These are phyloP conservation scores for Lumnitzera racemosa DNA, from an alignment of 345 rosid species.

Conservation along the genomic window DNA sequence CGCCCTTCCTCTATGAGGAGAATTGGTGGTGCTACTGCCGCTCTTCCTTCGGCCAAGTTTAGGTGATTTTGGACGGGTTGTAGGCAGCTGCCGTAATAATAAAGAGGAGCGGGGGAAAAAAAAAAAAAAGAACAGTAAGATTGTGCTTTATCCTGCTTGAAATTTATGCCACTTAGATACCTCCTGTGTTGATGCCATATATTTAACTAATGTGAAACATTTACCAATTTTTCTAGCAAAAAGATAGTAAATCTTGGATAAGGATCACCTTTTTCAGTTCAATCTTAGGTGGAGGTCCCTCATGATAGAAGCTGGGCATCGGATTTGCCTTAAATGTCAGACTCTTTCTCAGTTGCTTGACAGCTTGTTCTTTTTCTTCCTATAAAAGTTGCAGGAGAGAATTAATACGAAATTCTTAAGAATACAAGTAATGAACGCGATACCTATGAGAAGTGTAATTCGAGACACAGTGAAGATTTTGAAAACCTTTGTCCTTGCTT, in stretches of 20 bases:
- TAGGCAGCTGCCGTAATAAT: constrained; percentile 7
- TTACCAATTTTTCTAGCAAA: too few species aligned
- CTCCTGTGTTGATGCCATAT: too few species aligned
- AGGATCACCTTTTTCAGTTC: constrained; percentile 76
- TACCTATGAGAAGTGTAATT: neutral
- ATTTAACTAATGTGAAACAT: too few species aligned
- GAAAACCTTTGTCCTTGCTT: constrained; percentile 68
- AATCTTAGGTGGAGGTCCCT: constrained; percentile 69
- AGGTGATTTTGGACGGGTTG: constrained; percentile 15
- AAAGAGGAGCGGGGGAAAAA: too few species aligned
- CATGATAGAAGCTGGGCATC: constrained; percentile 87
- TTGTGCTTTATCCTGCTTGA: neutral
- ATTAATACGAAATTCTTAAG: neutral
- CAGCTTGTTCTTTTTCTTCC: constrained; percentile 93
- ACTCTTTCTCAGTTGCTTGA: constrained; percentile 78
- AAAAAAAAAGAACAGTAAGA: too few species aligned
- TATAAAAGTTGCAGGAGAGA: constrained; percentile 12
- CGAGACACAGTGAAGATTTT: neutral
- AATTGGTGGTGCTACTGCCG: constrained; percentile 1
- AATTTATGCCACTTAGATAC: neutral
- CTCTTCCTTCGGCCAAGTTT: constrained; percentile 13
- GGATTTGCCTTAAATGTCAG: constrained; percentile 81
- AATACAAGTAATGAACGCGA: neutral
- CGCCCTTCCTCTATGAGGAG: constrained; percentile 6
- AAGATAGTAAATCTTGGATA: too few species aligned